Percentiles rank a stretch among this genome's conserved stretches.
Conservation (phyloP, 257 asterid genomes). For the Solanum appendiculatum region DNA sequence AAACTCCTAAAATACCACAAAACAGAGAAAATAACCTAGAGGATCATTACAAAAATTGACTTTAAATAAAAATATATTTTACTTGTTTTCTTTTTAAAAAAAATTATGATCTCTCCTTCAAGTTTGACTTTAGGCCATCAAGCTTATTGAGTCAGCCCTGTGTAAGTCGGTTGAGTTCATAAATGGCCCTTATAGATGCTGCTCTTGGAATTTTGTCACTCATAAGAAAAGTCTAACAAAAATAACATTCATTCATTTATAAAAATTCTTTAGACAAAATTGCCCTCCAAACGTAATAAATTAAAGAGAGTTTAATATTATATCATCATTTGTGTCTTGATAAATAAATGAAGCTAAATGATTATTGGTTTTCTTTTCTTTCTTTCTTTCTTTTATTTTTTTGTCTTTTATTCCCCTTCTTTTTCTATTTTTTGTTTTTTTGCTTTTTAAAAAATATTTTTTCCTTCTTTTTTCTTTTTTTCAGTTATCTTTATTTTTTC, state of each 20-base stretch:
- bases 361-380: background rate
- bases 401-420: too few relatives aligned
- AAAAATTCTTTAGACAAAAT: background rate
- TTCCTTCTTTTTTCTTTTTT: too few relatives aligned
- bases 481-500: too few relatives aligned
- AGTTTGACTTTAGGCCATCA: background rate
- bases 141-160: background rate
- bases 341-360: background rate
- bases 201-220: background rate
- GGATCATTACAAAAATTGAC: background rate
- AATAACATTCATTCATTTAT: background rate
- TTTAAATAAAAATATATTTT: too few relatives aligned
- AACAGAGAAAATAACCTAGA: background rate
- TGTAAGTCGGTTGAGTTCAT: background rate
- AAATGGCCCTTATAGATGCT: background rate
- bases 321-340: background rate
- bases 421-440: too few relatives aligned
- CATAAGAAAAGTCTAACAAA: background rate
- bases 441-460: too few relatives aligned
- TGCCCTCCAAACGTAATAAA: background rate
- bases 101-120: background rate
- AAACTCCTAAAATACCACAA: background rate
- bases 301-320: background rate
- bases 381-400: too few relatives aligned
- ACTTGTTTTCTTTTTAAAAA: background rate